Evolutionary conservation across 164 flowering plant species (phyloP).

Genomic region (Paratinospora sagittata): DNA sequence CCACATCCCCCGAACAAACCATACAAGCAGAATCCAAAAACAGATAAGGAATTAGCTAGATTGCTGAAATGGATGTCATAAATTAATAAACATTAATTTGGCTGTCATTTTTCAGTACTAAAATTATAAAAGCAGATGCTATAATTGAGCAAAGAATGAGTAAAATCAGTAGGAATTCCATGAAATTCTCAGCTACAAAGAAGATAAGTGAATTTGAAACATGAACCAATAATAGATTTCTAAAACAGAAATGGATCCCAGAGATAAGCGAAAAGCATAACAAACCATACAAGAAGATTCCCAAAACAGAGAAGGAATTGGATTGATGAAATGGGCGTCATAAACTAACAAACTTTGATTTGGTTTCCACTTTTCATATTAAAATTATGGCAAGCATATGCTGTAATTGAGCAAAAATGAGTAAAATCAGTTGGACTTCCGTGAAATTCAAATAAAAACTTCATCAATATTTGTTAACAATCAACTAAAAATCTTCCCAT

Average conservation of each 20-base stretch:
- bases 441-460: neutral
- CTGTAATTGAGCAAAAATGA: no score
- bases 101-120: neutral
- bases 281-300: no score
- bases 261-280: neutral
- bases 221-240: neutral
- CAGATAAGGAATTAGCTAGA: constrained; percentile 6
- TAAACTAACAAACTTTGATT: neutral
- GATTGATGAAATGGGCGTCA: neutral
- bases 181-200: neutral
- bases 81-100: neutral
- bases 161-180: constrained; percentile 1
- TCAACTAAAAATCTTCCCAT: neutral
- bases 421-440: no score
- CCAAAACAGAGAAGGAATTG: neutral
- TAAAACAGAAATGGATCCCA: neutral
- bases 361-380: no score
- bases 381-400: no score
- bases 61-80: constrained; percentile 3
- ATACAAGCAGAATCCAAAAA: no score
- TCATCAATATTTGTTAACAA: neutral
- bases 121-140: neutral
- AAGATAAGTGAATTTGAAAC: neutral
- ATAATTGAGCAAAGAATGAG: constrained; percentile 1
- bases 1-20: neutral